A percentile compares a stretch with the other conserved stretches of the same genome.
These are phyloP conservation scores for Neonectria neomacrospora DNA, from an alignment of 2,329 filamentous ascomycete species.

Conservation along the genomic window DNA sequence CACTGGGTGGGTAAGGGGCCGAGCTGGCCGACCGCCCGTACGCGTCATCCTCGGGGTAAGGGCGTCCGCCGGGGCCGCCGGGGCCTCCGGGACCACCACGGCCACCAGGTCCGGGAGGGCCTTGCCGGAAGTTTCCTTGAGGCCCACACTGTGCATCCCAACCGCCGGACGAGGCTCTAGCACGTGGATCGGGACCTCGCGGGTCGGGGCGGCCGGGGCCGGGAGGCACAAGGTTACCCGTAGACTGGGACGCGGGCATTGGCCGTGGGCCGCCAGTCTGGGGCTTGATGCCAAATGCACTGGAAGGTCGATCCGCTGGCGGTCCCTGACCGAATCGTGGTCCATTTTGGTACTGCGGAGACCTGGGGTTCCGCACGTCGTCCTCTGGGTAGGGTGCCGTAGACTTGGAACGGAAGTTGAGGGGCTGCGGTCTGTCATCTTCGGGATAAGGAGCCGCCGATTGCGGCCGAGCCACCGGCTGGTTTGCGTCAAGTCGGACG, in stretches of 20 bases:
- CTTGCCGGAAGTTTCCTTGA: not conserved
- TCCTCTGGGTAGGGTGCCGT: slow-evolving; percentile 77
- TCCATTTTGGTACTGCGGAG: slow-evolving; percentile 58
- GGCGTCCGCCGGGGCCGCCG: slow-evolving; percentile 36
- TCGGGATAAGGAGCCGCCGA: slow-evolving; percentile 77
- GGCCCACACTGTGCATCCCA: slow-evolving; percentile 55
- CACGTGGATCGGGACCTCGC: slow-evolving; percentile 51
- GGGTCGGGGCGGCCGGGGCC: slow-evolving; percentile 44
- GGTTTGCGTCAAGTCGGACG: slow-evolving; percentile 57
- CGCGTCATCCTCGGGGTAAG: slow-evolving; percentile 43
- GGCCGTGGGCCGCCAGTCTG: slow-evolving; percentile 48
- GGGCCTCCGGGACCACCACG: slow-evolving; percentile 46
- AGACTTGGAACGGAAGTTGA: slow-evolving; percentile 58
- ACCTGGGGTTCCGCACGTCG: slow-evolving; percentile 51
- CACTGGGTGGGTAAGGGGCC: slow-evolving; percentile 44
- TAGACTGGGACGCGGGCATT: slow-evolving; percentile 58
- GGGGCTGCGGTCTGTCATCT: slow-evolving; percentile 69
- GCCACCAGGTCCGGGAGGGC: slow-evolving; percentile 36
- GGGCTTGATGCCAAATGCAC: slow-evolving; percentile 66
- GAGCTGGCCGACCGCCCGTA: slow-evolving; percentile 36
- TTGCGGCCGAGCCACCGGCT: slow-evolving; percentile 55
- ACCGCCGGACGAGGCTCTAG: slow-evolving; percentile 56
- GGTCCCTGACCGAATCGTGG: slow-evolving; percentile 62
- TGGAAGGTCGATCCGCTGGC: slow-evolving; percentile 60
- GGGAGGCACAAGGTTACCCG: slow-evolving; percentile 58